A percentile compares a stretch with the other conserved stretches of the same genome.
phyloP scores from a whole-genome alignment of 2,329 filamentous ascomycete species.

The Diaporthe citrichinensis region DNA sequence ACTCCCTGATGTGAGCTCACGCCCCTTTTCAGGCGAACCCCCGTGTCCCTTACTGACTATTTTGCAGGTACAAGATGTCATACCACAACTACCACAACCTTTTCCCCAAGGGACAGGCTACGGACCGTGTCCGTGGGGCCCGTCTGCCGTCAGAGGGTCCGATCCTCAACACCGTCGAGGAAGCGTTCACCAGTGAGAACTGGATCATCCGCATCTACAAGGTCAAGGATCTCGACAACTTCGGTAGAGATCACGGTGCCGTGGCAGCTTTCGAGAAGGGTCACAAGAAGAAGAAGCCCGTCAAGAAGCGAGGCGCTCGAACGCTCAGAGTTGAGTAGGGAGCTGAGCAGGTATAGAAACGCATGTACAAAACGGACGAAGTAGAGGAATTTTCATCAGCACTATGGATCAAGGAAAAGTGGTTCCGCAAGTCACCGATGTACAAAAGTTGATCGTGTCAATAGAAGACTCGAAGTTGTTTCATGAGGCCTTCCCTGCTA shows the following conservation, averaged over 20 bases:
- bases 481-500: conserved; percentile 2
- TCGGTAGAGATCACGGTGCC: conserved; percentile 86
- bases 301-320: conserved; percentile 80
- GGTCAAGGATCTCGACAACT: conserved; percentile 98
- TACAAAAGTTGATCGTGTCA: conserved; percentile 41
- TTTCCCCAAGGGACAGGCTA: conserved; percentile 91
- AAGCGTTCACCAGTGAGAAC: conserved; percentile 99
- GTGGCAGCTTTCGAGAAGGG: conserved; percentile 81
- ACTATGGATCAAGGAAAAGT: conserved; percentile 25
- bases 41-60: conserved; percentile 47
- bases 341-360: conserved; percentile 17
- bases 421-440: conserved; percentile 35
- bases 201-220: conserved; percentile 99
- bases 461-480: conserved; percentile 37
- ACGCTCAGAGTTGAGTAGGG: conserved; percentile 79
- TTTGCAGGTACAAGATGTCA: conserved; percentile 97
- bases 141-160: conserved; percentile 88
- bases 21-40: not conserved
- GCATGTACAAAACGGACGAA: conserved; percentile 37
- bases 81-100: conserved; percentile 97
- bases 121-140: conserved; percentile 88
- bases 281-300: conserved; percentile 85
- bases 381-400: conserved; percentile 36
- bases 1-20: conserved; percentile 92
- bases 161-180: conserved; percentile 89